Conservation (phyloP, 2,329 filamentous ascomycete genomes). For the Pseudocercospora crystallina region DNA sequence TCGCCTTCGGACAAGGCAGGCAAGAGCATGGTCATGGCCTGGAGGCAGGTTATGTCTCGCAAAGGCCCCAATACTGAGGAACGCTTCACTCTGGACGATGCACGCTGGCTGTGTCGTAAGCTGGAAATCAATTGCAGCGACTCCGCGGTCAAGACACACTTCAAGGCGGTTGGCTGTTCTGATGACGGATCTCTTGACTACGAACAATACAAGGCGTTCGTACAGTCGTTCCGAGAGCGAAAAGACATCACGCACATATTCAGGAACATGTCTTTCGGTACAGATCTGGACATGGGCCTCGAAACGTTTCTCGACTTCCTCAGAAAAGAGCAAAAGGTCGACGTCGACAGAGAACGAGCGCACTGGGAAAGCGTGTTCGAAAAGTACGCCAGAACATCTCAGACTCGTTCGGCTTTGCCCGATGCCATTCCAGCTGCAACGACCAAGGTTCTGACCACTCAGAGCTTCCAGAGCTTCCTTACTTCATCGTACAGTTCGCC, state of each 20-base stretch:
- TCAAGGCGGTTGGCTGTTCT: conserved; percentile 68
- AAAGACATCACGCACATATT: conserved; percentile 78
- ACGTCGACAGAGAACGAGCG: conserved; percentile 64
- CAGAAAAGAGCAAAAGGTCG: conserved; percentile 69
- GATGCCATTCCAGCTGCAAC: conserved; percentile 47
- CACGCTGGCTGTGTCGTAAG: conserved; percentile 81
- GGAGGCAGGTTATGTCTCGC: conserved; percentile 79
- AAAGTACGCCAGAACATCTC: conserved; percentile 27
- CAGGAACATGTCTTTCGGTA: conserved; percentile 50
- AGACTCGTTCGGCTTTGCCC: conserved; percentile 42
- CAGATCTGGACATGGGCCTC: conserved; percentile 63
- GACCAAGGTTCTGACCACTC: conserved; percentile 67
- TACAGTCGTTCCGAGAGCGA: conserved; percentile 77
- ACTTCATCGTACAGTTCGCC: conserved; percentile 55
- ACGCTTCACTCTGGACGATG: conserved; percentile 72
- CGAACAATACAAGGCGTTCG: conserved; percentile 77
- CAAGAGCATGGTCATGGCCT: conserved; percentile 63
- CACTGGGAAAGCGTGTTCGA: conserved; percentile 72
- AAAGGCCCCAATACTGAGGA: conserved; percentile 63
- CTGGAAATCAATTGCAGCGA: conserved; percentile 89
- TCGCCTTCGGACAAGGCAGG: conserved; percentile 74
- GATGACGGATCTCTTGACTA: conserved; percentile 70
- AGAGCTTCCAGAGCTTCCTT: conserved; percentile 75
- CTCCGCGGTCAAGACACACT: conserved; percentile 70
- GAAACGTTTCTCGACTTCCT: conserved; percentile 77